phyloP scores from a whole-genome alignment of 2,329 filamentous ascomycete genomes.

The Colletotrichum eremochloae region DNA sequence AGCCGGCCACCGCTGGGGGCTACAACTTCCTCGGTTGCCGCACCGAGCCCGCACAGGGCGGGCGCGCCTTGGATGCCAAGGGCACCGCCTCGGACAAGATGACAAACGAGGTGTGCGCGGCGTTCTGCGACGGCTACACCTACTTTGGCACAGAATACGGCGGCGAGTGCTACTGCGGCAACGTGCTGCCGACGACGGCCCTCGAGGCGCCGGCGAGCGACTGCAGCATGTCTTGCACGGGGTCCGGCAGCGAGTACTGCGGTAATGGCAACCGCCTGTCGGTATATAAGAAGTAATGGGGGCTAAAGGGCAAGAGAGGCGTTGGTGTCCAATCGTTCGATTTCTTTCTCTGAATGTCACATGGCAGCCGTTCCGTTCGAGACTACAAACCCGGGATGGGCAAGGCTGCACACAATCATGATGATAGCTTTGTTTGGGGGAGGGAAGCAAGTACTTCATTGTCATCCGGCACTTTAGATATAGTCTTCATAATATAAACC shows the following conservation, averaged over 20 bases:
- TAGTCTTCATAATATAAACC: background rate
- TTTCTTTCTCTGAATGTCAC: background rate
- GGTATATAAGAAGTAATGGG: constrained; percentile 49
- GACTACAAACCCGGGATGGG: background rate
- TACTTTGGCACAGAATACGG: constrained; percentile 56
- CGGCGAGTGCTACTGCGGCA: constrained; percentile 55
- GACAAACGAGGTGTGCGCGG: constrained; percentile 52
- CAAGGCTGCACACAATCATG: background rate
- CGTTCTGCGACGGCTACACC: constrained; percentile 49
- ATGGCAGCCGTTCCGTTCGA: background rate
- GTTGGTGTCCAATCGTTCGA: background rate
- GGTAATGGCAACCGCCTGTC: constrained; percentile 56
- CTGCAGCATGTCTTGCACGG: constrained; percentile 58
- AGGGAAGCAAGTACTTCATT: background rate
- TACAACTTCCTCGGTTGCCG: constrained; percentile 54
- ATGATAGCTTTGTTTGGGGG: constrained; percentile 3
- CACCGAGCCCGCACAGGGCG: constrained; percentile 51
- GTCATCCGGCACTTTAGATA: background rate
- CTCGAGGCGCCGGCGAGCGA: constrained; percentile 49
- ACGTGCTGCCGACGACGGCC: constrained; percentile 48
- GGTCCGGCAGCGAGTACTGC: constrained; percentile 54
- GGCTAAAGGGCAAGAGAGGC: background rate
- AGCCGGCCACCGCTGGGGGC: constrained; percentile 50
- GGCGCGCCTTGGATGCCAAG: constrained; percentile 50
- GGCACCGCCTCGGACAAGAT: constrained; percentile 47